These are phyloP conservation scores for Scytalidium sp. DNA, from an alignment of 2,329 filamentous ascomycete species.

Conservation along the genomic window DNA sequence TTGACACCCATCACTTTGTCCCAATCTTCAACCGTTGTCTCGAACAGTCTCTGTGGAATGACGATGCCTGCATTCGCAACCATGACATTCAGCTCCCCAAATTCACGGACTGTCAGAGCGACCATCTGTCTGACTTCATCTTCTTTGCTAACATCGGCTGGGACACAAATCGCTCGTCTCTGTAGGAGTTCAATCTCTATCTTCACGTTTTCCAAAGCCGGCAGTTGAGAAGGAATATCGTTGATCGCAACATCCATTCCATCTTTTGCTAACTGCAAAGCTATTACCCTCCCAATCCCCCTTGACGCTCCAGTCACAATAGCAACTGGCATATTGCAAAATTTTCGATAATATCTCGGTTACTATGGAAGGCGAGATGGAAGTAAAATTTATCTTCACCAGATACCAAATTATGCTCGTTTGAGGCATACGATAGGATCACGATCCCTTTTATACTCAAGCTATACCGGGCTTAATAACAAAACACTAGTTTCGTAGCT, in stretches of 20 bases:
- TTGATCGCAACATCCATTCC: slow-evolving; percentile 12
- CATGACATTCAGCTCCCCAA: slow-evolving; percentile 26
- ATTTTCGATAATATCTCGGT: neutral
- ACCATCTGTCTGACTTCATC: slow-evolving; percentile 24
- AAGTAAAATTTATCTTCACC: neutral
- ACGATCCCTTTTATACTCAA: no score
- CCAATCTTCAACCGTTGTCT: slow-evolving; percentile 20
- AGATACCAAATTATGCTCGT: neutral
- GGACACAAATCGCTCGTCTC: neutral
- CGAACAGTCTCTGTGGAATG: slow-evolving; percentile 24
- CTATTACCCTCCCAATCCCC: slow-evolving; percentile 15
- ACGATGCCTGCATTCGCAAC: slow-evolving; percentile 28
- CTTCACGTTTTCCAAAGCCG: neutral
- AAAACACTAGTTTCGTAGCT: neutral
- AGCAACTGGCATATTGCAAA: slow-evolving; percentile 7
- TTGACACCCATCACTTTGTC: slow-evolving; percentile 59
- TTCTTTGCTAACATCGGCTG: slow-evolving; percentile 11
- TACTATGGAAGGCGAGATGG: neutral
- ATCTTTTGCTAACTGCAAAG: slow-evolving; percentile 12
- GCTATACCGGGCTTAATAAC: no score
- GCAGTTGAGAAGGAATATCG: neutral
- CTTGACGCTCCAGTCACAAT: slow-evolving; percentile 15
- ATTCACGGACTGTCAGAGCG: slow-evolving; percentile 18
- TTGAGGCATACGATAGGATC: no score
- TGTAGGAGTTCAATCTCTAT: neutral